Evolutionary conservation across 2,329 filamentous ascomycete genomes (phyloP).

Genomic region (Coniochaeta sp.): DNA sequence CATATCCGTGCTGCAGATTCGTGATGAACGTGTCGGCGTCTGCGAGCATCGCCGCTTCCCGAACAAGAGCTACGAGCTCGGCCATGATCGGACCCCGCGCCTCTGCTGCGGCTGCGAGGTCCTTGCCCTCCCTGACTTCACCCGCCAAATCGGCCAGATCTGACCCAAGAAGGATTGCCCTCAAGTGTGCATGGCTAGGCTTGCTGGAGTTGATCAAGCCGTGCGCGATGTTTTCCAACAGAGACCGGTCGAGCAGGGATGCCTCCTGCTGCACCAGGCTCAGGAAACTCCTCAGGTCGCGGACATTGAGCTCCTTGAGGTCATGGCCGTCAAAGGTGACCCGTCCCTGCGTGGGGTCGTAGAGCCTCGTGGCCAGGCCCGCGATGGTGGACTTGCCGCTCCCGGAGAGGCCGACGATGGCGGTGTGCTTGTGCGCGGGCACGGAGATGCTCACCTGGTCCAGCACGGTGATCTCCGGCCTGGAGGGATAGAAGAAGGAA

Average conservation of each 20-base stretch:
- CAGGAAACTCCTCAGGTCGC: conserved; percentile 21
- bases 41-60: conserved; percentile 42
- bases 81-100: conserved; percentile 12
- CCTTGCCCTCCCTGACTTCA: conserved; percentile 18
- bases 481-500: conserved; percentile 35
- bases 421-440: conserved; percentile 40
- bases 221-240: conserved; percentile 35
- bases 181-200: conserved; percentile 24
- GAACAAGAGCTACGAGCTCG: conserved; percentile 38
- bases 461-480: conserved; percentile 33
- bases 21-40: conserved; percentile 51
- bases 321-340: conserved; percentile 30
- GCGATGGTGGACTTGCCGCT: conserved; percentile 47
- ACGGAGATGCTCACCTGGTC: conserved; percentile 28
- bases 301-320: conserved; percentile 26
- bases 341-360: conserved; percentile 33
- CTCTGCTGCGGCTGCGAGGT: conserved; percentile 13
- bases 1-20: conserved; percentile 44
- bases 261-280: conserved; percentile 26
- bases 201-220: conserved; percentile 28
- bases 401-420: conserved; percentile 47
- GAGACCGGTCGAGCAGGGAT: conserved; percentile 24
- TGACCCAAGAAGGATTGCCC: conserved; percentile 30
- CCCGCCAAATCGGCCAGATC: conserved; percentile 36
- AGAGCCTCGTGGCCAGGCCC: conserved; percentile 34